Percentiles rank a stretch among this genome's conserved stretches.
phyloP scores from a whole-genome alignment of 148 eudicot genomes.

The Persicaria tinctoria region DNA sequence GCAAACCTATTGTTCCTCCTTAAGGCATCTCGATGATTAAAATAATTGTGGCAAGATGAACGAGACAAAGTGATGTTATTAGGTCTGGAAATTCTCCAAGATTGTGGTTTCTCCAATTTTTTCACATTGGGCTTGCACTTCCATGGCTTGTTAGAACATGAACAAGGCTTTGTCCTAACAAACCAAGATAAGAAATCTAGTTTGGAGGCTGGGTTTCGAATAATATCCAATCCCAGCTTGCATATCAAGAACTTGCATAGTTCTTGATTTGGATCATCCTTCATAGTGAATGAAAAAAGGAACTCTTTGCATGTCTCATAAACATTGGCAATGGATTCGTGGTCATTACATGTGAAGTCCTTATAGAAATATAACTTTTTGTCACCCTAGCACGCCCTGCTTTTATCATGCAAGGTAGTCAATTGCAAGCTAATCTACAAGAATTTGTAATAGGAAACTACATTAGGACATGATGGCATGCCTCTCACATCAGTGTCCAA shows the following conservation, averaged over 20 bases:
- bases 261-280: slow-evolving; percentile 35
- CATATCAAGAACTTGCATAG: slow-evolving; percentile 40
- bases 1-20: slow-evolving; percentile 49
- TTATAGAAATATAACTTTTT: slow-evolving; percentile 32
- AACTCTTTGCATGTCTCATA: slow-evolving; percentile 63
- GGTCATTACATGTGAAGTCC: slow-evolving; percentile 41
- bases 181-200: slow-evolving; percentile 29
- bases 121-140: slow-evolving; percentile 43
- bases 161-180: slow-evolving; percentile 34
- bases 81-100: slow-evolving; percentile 36
- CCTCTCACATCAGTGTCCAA: slow-evolving; percentile 25
- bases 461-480: slow-evolving; percentile 38
- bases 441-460: slow-evolving; percentile 41
- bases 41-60: slow-evolving; percentile 40
- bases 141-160: slow-evolving; percentile 56
- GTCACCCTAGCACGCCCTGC: slow-evolving; percentile 50
- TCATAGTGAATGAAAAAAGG: slow-evolving; percentile 32
- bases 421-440: slow-evolving; percentile 48
- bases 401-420: slow-evolving; percentile 49
- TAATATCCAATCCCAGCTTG: slow-evolving; percentile 41
- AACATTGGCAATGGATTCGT: slow-evolving; percentile 46
- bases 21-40: slow-evolving; percentile 55
- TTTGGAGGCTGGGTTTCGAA: slow-evolving; percentile 28
- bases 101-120: slow-evolving; percentile 31
- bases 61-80: slow-evolving; percentile 57